Conservation (phyloP, 192 early-diverging fungal genomes). For the Coemansia sp. region DNA sequence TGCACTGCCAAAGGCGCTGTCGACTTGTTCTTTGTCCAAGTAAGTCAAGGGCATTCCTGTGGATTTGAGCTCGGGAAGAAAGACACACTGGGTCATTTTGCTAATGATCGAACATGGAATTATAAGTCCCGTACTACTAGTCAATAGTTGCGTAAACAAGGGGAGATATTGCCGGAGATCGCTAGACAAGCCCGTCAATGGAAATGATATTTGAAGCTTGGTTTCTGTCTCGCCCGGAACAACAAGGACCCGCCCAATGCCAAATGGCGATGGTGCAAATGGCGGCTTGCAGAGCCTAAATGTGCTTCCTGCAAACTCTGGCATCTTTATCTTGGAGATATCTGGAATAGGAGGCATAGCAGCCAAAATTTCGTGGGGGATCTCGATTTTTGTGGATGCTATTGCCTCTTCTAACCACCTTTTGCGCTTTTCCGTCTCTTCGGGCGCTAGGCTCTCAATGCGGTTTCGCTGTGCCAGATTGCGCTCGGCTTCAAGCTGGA, state of each 20-base stretch:
- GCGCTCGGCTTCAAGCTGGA: constrained; percentile 52
- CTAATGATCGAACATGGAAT: constrained; percentile 23
- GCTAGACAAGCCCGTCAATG: constrained; percentile 30
- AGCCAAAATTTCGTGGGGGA: constrained; percentile 61
- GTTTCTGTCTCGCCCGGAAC: constrained; percentile 18
- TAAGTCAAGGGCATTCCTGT: constrained; percentile 43
- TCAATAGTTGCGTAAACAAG: constrained; percentile 30
- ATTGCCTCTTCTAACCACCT: constrained; percentile 45
- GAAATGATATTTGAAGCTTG: constrained; percentile 45
- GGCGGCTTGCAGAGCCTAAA: constrained; percentile 12
- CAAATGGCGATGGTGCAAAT: constrained; percentile 31
- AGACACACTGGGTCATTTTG: constrained; percentile 13
- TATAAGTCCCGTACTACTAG: constrained; percentile 28
- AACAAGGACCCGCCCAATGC: constrained; percentile 34
- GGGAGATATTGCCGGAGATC: constrained; percentile 42
- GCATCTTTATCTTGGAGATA: constrained; percentile 33
- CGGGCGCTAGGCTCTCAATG: constrained; percentile 30
- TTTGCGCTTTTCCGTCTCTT: constrained; percentile 28
- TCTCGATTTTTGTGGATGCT: constrained; percentile 37
- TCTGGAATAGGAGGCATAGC: constrained; percentile 72
- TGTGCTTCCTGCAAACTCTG: constrained; percentile 24
- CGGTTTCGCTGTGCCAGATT: constrained; percentile 40
- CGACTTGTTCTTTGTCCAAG: constrained; percentile 38
- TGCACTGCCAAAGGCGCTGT: constrained; percentile 14
- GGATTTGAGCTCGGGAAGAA: constrained; percentile 22